phyloP scores from a whole-genome alignment of 2,329 filamentous ascomycete genomes.

The Phaeoacremonium minimum region DNA sequence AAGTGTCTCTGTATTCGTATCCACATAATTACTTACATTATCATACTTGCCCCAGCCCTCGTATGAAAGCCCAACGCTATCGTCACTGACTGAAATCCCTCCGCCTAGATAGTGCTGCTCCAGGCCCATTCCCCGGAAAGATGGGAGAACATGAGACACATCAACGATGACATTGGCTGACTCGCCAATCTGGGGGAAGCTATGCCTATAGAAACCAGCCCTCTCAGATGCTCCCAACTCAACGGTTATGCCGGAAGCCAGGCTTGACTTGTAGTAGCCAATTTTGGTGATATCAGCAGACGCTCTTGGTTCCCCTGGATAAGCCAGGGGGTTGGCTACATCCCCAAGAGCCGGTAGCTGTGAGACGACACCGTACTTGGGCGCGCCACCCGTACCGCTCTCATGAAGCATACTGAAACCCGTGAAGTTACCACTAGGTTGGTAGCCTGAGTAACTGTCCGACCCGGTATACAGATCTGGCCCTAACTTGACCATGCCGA shows the following conservation, averaged over 20 bases:
- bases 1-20: conserved; percentile 2
- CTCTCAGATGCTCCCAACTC: conserved; percentile 53
- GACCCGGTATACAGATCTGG: conserved; percentile 43
- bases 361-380: conserved; percentile 64
- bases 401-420: conserved; percentile 64
- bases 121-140: conserved; percentile 54
- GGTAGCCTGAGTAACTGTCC: conserved; percentile 51
- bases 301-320: conserved; percentile 51
- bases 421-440: conserved; percentile 45
- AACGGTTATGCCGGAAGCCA: conserved; percentile 50
- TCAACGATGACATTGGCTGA: conserved; percentile 53
- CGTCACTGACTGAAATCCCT: conserved; percentile 45
- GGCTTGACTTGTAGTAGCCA: conserved; percentile 55
- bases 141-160: conserved; percentile 62
- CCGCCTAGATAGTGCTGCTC: conserved; percentile 62
- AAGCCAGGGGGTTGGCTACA: conserved; percentile 48
- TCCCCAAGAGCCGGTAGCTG: conserved; percentile 51
- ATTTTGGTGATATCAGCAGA: conserved; percentile 46
- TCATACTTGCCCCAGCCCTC: conserved; percentile 59
- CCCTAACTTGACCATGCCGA: conserved; percentile 45
- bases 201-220: conserved; percentile 58
- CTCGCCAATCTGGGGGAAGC: conserved; percentile 38
- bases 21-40: conserved; percentile 49
- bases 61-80: conserved; percentile 37
- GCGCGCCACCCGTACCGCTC: conserved; percentile 63